Conservation (phyloP, 106 monocot species). For the Phalaenopsis aphrodite region DNA sequence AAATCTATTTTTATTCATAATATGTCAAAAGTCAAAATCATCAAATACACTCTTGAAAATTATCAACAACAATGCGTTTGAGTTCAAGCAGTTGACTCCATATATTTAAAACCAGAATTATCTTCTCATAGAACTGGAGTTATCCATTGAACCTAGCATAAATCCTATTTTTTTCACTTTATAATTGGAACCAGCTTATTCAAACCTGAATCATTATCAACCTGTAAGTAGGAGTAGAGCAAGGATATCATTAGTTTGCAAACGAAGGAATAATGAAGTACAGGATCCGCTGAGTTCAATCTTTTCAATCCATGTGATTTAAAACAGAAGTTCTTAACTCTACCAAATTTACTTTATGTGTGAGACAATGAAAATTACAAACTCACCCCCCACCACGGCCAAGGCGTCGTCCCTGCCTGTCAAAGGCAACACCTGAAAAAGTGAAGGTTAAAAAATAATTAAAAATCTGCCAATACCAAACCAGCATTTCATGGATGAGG, state of each 20-base stretch:
- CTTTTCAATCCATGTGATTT: neutral
- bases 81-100: too few relatives aligned
- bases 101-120: too few relatives aligned
- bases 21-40: too few relatives aligned
- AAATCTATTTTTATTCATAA: too few relatives aligned
- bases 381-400: slow-evolving; percentile 89
- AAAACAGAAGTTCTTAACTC: neutral
- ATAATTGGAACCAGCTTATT: too few relatives aligned
- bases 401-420: slow-evolving; percentile 55
- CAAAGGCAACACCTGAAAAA: slow-evolving; percentile 70
- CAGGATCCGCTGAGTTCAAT: neutral
- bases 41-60: too few relatives aligned
- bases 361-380: neutral
- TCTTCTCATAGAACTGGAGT: too few relatives aligned
- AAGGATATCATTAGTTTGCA: neutral
- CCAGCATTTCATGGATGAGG: slow-evolving; percentile 1
- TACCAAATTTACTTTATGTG: neutral
- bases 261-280: neutral
- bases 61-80: too few relatives aligned
- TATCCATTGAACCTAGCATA: too few relatives aligned
- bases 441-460: slow-evolving; percentile 6
- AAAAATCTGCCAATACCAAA: neutral
- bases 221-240: too few relatives aligned
- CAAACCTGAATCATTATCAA: too few relatives aligned
- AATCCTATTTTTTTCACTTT: too few relatives aligned